Evolutionary conservation across 192 early-diverging fungal species (phyloP), one percentile per base, ranked within the genome.

Genomic region (Oehlia diaphana): DNA sequence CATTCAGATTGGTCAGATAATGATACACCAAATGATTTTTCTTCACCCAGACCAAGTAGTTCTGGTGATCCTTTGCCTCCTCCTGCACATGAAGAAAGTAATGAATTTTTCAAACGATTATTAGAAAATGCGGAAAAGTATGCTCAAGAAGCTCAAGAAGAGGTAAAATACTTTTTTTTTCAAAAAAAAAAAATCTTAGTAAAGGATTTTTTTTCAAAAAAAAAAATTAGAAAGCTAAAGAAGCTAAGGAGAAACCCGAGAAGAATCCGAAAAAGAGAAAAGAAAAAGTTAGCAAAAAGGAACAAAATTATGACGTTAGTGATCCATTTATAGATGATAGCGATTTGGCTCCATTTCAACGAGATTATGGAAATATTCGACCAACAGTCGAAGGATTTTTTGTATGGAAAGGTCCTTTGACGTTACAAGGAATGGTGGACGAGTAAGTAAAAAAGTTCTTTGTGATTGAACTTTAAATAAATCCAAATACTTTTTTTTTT

Each of bases 291-390:
- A 70, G n/a, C 21, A 70, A 70, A 42, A 70, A 70, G n/a, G 68
- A 70, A 42, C 68, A 90, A 68, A 80, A 84, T 4, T 90, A 90
- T 44, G 89, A 90, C 62, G 71, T 85, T 67, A 84, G 83, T 26
- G 89, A 90, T 83, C 87, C 88, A 5, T 90, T 90, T 70, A 90
- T 90, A 73, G 89, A 90, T 79, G 89, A 90, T 66, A 90, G 89
- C 67, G 89, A 88, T n/a, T 82, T 87, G 79, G 77, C 86, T 64
- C 77, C 87, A 37, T 77, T 81, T 47, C 79, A 84, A 62, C 81
- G 81, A 9, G 73, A 81, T 8, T 82, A 78, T 50, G 83, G 85
- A 6, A 82, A 83, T 72, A 65, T 83, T 9, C 77, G 83, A 5
- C 83, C 84, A 4, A 83, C 85, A 65, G 63, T 82, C 23, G 84